A percentile compares a stretch with the other conserved stretches of the same genome.
phyloP scores from a whole-genome alignment of 23 red algal genomes.

The Agarophyton chilense region DNA sequence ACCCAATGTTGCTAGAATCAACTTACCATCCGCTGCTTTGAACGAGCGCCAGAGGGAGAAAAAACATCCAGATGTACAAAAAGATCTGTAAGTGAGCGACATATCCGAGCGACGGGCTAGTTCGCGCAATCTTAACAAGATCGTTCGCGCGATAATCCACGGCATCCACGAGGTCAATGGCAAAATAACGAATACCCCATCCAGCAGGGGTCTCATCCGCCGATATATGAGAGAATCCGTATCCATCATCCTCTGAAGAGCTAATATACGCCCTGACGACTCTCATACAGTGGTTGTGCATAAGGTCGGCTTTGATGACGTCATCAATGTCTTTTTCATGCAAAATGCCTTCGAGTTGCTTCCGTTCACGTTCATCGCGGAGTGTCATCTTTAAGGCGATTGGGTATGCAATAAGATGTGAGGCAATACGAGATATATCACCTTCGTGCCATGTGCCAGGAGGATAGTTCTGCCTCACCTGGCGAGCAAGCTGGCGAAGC shows the following conservation, averaged over 20 bases:
- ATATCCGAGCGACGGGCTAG: constrained; percentile 20
- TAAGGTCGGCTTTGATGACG: not conserved
- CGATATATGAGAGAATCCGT: not conserved
- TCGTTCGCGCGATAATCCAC: constrained; percentile 11
- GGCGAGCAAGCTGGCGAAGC: constrained; percentile 19
- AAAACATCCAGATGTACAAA: constrained; percentile 61
- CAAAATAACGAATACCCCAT: constrained; percentile 5
- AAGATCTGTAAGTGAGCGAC: constrained; percentile 41
- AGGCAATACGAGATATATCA: constrained; percentile 38
- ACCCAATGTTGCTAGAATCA: no score
- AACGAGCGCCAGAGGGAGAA: constrained; percentile 34
- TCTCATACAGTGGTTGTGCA: constrained; percentile 42
- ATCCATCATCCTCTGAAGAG: constrained; percentile 28
- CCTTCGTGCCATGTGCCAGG: constrained; percentile 22
- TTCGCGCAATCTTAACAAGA: constrained; percentile 1
- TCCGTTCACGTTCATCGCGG: constrained; percentile 12
- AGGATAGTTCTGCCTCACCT: constrained; percentile 24
- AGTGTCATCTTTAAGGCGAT: constrained; percentile 52
- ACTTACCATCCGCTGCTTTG: constrained; percentile 63
- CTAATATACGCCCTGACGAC: constrained; percentile 32
- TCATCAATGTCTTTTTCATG: constrained; percentile 14
- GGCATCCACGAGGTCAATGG: constrained; percentile 33
- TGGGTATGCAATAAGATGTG: constrained; percentile 38
- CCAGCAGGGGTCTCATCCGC: constrained; percentile 5
- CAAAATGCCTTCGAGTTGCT: constrained; percentile 16